A percentile compares a stretch with the other conserved stretches of the same genome.
phyloP scores from a whole-genome alignment of 805 yeast genomes.

The Isabelozyma rhagii region DNA sequence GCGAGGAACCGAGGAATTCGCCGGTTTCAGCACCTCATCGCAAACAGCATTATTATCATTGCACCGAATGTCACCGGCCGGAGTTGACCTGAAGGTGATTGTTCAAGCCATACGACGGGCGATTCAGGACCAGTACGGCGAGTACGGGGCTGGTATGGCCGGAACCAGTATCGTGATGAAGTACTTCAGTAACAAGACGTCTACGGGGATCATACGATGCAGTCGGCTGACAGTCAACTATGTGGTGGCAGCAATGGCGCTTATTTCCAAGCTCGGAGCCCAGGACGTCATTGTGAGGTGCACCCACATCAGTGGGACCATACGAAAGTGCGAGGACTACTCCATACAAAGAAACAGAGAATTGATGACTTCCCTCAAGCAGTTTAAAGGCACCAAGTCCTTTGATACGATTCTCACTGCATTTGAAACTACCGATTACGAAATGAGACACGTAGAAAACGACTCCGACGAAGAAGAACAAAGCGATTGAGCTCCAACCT shows the following conservation, averaged over 20 bases:
- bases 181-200: constrained; percentile 77
- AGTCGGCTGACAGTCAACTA: constrained; percentile 59
- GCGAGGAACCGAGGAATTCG: constrained; percentile 10
- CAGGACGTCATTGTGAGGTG: constrained; percentile 54
- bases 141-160: constrained; percentile 65
- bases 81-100: constrained; percentile 48
- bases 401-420: neutral
- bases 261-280: constrained; percentile 51
- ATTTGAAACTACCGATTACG: neutral
- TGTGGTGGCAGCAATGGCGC: constrained; percentile 64
- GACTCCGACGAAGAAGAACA: constrained; percentile 2
- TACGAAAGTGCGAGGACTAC: constrained; percentile 73
- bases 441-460: constrained; percentile 2
- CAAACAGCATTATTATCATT: constrained; percentile 41
- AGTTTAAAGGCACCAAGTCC: neutral
- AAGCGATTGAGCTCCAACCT: neutral
- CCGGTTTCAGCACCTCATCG: constrained; percentile 23
- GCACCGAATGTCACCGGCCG: constrained; percentile 50
- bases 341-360: constrained; percentile 51
- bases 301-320: constrained; percentile 79
- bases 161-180: constrained; percentile 62
- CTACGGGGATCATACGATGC: constrained; percentile 81
- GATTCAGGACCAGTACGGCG: constrained; percentile 71
- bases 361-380: constrained; percentile 21
- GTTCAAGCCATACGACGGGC: constrained; percentile 52